Conservation (phyloP, 176 grass and related monocot genomes). For the Poa annua region DNA sequence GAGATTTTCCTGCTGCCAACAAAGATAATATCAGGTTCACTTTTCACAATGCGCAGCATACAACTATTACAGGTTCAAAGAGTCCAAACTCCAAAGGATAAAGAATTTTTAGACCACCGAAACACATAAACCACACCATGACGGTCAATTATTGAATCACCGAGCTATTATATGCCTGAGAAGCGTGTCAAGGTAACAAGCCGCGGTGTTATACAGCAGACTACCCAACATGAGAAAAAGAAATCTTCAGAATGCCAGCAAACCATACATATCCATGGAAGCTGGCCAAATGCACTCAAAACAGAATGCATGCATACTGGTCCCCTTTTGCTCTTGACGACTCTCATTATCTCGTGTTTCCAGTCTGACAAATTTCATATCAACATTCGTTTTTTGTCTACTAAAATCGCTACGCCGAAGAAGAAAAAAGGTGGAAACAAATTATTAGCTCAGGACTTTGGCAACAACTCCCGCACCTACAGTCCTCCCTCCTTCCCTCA, state of each 20-base stretch:
- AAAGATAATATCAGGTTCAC: background rate
- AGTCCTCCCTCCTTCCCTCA: slow-evolving; percentile 91
- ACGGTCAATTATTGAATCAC: slow-evolving; percentile 48
- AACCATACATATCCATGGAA: slow-evolving; percentile 5
- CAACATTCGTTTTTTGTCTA: slow-evolving; percentile 48
- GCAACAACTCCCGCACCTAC: slow-evolving; percentile 94
- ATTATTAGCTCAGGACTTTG: slow-evolving; percentile 77
- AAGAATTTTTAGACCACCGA: background rate
- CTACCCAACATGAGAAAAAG: background rate
- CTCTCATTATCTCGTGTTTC: slow-evolving; percentile 36
- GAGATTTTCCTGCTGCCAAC: background rate
- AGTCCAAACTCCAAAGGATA: background rate
- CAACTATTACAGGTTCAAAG: background rate
- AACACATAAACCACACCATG: background rate
- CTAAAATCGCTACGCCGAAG: slow-evolving; percentile 38
- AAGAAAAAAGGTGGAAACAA: slow-evolving; percentile 18
- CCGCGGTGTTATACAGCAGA: slow-evolving; percentile 34
- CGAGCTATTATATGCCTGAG: slow-evolving; percentile 34
- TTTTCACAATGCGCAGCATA: background rate
- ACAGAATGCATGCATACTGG: slow-evolving; percentile 19
- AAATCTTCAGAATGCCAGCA: slow-evolving; percentile 34
- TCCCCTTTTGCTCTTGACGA: slow-evolving; percentile 20
- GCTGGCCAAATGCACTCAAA: slow-evolving; percentile 31
- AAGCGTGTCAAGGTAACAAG: slow-evolving; percentile 44
- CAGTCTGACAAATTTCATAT: slow-evolving; percentile 47